Evolutionary conservation across 2,329 filamentous ascomycete genomes (phyloP).

Genomic region (Curvularia hawaiiensis): DNA sequence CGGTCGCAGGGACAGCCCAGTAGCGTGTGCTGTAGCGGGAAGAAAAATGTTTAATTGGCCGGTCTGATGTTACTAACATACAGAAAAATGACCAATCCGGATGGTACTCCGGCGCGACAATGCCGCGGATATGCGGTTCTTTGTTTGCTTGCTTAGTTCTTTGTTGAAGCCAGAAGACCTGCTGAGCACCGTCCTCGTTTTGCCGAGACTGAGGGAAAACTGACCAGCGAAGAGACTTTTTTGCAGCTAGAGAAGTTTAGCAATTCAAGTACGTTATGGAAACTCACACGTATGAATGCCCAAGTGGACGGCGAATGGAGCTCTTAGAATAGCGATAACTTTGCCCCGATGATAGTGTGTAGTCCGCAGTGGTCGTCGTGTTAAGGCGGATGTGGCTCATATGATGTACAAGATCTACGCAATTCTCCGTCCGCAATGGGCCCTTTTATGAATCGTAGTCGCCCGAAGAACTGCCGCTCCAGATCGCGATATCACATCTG

Average conservation of each 20-base stretch:
- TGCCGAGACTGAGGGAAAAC: background rate
- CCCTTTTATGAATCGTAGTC: background rate
- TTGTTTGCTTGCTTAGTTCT: background rate
- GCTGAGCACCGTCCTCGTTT: background rate
- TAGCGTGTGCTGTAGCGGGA: background rate
- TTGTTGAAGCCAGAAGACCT: background rate
- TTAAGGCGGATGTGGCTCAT: background rate
- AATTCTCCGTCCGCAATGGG: background rate
- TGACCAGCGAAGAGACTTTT: background rate
- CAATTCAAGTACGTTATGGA: background rate
- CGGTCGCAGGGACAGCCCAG: background rate
- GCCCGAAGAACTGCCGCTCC: slow-evolving; percentile 1
- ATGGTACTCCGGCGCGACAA: background rate
- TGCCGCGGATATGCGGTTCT: background rate
- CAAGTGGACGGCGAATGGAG: no score
- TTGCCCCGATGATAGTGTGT: background rate
- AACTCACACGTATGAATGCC: background rate
- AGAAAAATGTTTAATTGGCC: background rate
- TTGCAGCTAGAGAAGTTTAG: background rate
- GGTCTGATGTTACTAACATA: background rate
- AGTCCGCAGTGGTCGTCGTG: background rate
- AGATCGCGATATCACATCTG: background rate
- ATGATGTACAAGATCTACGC: background rate
- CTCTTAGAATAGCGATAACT: background rate
- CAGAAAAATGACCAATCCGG: background rate